Conservation (phyloP, 2,329 filamentous ascomycete species). For the Aspergillus quadricinctus region DNA sequence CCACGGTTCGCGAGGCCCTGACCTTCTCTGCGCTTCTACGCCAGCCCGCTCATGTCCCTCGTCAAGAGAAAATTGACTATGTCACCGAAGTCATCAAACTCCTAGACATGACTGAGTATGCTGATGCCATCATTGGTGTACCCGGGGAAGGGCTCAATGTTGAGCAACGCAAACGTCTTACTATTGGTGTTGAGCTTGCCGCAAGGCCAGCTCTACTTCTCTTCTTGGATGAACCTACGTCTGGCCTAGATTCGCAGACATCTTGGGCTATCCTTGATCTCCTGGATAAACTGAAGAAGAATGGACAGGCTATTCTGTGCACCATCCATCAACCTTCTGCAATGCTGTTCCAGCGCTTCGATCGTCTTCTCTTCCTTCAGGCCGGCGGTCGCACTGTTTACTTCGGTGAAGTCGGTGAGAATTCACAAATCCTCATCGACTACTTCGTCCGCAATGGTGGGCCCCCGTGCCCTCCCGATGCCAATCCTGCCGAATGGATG, state of each 20-base stretch:
- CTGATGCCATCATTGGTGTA: slow-evolving; percentile 82
- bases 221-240: slow-evolving; percentile 77
- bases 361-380: slow-evolving; percentile 57
- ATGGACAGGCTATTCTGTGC: slow-evolving; percentile 82
- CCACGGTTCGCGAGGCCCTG: slow-evolving; percentile 80
- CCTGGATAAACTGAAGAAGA: slow-evolving; percentile 78
- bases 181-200: slow-evolving; percentile 88
- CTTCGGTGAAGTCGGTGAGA: slow-evolving; percentile 58
- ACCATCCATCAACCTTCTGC: slow-evolving; percentile 92
- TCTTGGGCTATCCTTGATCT: slow-evolving; percentile 84
- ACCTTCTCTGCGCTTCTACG: slow-evolving; percentile 80
- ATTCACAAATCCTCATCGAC: slow-evolving; percentile 50
- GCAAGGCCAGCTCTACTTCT: slow-evolving; percentile 56
- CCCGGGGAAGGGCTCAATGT: slow-evolving; percentile 67
- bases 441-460: slow-evolving; percentile 60
- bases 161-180: slow-evolving; percentile 66
- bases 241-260: slow-evolving; percentile 82
- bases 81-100: slow-evolving; percentile 72
- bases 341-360: slow-evolving; percentile 81
- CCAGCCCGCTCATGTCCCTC: slow-evolving; percentile 66
- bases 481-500: slow-evolving; percentile 71
- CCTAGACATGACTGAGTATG: slow-evolving; percentile 80
- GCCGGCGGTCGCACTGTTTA: slow-evolving; percentile 61
- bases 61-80: slow-evolving; percentile 72
- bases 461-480: slow-evolving; percentile 50